Base-by-base conservation (phyloP, 441 rosid species). In the Brassica hybrid region DNA sequence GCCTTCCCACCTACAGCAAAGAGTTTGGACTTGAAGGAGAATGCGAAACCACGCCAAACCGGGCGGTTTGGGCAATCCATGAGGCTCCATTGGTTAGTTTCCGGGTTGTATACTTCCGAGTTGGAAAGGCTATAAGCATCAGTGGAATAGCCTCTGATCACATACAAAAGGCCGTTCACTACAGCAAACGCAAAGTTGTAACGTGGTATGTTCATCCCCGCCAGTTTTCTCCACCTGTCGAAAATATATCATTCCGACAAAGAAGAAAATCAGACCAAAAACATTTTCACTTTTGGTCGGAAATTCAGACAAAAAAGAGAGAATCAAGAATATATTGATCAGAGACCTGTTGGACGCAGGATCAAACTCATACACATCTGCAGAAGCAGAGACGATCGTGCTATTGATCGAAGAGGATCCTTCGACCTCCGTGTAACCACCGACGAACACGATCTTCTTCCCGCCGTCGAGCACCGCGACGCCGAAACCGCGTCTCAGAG, bases 1-100 rank as follows among this genome's bases (percentile, higher is more conserved):
- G n/a, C n/a, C n/a, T 90, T 86, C 67, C 93, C 93, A 79, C 99
- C 99, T 88, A 93, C 80, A 30, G 93, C 91, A 52, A 91, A 95
- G 34, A 95, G 96, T 80, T 88, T 93, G 45, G 94, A 94, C 11
- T 76, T 83, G 13, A 93, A 87, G 60, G 91, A 76, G 71, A 92
- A 95, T 0, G 96, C 98, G 45, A 95, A 88, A 45, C 97, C 88
- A n/a, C 98, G 98, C 98, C 98, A 90, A 43, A 97, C 85, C 1
- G 95, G 96, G 50, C 97, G 85, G 75, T 96, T 90, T 11, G 93
- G 91, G 75, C 86, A 83, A 85, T 91, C 89, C 12, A 93, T 88
- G 60, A 88, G 78, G 50, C 76, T 84, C 99, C 99, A 95, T 6
- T 77, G 85, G 48, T 83, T 83, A 23, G 87, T 84, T 25, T 88